Evolutionary conservation across 2,329 filamentous ascomycete species (phyloP).

Genomic region (Camillea tinctor): DNA sequence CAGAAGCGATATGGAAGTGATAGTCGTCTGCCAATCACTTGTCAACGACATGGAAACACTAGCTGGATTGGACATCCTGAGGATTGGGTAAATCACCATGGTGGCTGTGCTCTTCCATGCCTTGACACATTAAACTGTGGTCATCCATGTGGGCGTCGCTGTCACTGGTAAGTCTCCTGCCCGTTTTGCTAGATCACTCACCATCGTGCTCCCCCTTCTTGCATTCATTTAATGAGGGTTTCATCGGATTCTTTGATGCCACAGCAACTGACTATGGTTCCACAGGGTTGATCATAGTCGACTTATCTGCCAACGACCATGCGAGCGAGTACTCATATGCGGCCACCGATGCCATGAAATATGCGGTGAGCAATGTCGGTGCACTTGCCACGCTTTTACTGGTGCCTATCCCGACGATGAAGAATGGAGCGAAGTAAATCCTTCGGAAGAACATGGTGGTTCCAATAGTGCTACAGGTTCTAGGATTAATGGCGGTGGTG

Average conservation of each 20-base stretch:
- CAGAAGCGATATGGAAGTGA: conserved; percentile 32
- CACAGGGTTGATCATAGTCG: conserved; percentile 26
- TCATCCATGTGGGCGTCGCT: conserved; percentile 29
- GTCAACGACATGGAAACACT: conserved; percentile 55
- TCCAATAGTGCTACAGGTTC: background rate
- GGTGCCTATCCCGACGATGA: conserved; percentile 28
- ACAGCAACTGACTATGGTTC: conserved; percentile 2
- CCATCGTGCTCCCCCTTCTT: background rate
- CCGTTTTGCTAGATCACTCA: background rate
- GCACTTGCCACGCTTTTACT: conserved; percentile 24
- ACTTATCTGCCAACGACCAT: conserved; percentile 28
- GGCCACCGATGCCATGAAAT: conserved; percentile 26
- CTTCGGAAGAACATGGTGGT: background rate
- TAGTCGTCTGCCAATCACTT: conserved; percentile 60
- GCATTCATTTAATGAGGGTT: background rate
- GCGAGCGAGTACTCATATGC: conserved; percentile 25
- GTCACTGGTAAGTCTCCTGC: conserved; percentile 32
- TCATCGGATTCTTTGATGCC: background rate
- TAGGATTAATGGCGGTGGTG: conserved; percentile 5
- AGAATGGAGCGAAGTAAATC: conserved; percentile 6
- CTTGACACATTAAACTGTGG: conserved; percentile 25
- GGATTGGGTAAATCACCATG: conserved; percentile 46
- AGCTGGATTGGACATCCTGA: conserved; percentile 51
- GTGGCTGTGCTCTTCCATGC: conserved; percentile 28
- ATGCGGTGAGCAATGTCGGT: conserved; percentile 29